These are phyloP conservation scores for Wickerhamiella kazuoi DNA, from an alignment of 805 yeast species.

Conservation along the genomic window DNA sequence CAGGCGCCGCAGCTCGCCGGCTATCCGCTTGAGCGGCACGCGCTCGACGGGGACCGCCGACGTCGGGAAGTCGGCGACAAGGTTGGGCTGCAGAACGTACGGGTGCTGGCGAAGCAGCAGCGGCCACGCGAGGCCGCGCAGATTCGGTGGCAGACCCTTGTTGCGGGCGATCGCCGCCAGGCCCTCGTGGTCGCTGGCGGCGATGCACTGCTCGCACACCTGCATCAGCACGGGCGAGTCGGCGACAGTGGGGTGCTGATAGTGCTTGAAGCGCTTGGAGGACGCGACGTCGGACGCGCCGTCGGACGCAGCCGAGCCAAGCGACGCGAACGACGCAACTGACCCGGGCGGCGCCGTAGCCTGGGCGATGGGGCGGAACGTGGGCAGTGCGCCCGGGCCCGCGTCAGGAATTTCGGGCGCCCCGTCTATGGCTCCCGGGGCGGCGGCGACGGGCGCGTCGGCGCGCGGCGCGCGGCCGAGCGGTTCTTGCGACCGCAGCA, in stretches of 20 bases:
- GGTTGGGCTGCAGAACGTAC: constrained; percentile 57
- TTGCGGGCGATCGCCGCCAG: constrained; percentile 68
- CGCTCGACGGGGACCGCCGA: constrained; percentile 7
- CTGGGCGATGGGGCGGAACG: background rate
- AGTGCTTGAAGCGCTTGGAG: constrained; percentile 19
- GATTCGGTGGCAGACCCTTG: constrained; percentile 67
- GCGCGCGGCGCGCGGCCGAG: background rate
- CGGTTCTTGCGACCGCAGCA: no score
- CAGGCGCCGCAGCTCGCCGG: constrained; percentile 18
- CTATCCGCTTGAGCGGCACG: constrained; percentile 17
- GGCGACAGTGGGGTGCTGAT: constrained; percentile 27
- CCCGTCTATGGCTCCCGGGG: no score
- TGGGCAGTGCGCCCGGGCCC: background rate
- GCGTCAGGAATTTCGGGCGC: background rate
- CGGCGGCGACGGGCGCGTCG: background rate
- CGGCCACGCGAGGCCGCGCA: constrained; percentile 75
- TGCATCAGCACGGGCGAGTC: constrained; percentile 34
- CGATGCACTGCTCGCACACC: constrained; percentile 38
- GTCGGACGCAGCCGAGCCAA: background rate
- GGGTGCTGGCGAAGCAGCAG: constrained; percentile 67
- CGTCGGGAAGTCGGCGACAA: constrained; percentile 35
- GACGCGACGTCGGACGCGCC: background rate
- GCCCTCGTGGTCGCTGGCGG: constrained; percentile 48
- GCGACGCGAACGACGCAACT: background rate
- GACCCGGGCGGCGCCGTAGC: background rate